A percentile compares a stretch with the other conserved stretches of the same genome.
Conservation (phyloP, 192 early-diverging fungal species). For the Coemansia sp. region DNA sequence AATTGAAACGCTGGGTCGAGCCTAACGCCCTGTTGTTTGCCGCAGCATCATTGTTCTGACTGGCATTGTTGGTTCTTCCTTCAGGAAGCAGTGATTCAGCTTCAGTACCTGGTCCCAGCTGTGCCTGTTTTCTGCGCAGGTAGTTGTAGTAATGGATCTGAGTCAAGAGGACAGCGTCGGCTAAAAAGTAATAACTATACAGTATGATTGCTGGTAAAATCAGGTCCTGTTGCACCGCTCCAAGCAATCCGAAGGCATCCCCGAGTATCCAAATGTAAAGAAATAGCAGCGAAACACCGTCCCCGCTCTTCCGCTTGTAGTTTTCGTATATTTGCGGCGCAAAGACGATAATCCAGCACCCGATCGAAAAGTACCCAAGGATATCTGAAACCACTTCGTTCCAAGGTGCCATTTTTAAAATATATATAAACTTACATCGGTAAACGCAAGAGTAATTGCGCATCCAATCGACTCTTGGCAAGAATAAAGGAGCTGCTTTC, state of each 20-base stretch:
- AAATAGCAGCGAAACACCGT: conserved; percentile 65
- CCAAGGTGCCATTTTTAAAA: conserved; percentile 14
- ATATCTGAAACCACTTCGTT: conserved; percentile 55
- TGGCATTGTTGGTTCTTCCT: neutral
- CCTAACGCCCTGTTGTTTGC: neutral
- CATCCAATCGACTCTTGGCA: too few relatives aligned
- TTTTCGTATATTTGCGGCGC: conserved; percentile 75
- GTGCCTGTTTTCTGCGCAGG: conserved; percentile 11
- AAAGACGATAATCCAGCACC: conserved; percentile 74
- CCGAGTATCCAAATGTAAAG: conserved; percentile 70
- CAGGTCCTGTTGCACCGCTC: conserved; percentile 62
- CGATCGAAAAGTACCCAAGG: conserved; percentile 62
- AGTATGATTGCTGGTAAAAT: conserved; percentile 66
- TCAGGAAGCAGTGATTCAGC: neutral
- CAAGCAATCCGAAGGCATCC: conserved; percentile 67
- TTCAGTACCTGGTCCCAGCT: neutral
- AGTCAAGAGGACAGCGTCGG: conserved; percentile 61
- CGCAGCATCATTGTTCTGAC: neutral
- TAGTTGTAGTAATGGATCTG: conserved; percentile 74
- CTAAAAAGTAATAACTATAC: conserved; percentile 64
- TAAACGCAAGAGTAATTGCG: too few relatives aligned
- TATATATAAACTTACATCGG: too few relatives aligned
- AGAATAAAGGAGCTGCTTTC: too few relatives aligned
- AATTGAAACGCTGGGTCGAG: neutral
- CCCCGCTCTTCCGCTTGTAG: conserved; percentile 67